Percentiles rank a stretch among this genome's conserved stretches.
These are phyloP conservation scores for Phytophthora nicotianae DNA, from an alignment of 352 stramenopile genomes.

Conservation along the genomic window DNA sequence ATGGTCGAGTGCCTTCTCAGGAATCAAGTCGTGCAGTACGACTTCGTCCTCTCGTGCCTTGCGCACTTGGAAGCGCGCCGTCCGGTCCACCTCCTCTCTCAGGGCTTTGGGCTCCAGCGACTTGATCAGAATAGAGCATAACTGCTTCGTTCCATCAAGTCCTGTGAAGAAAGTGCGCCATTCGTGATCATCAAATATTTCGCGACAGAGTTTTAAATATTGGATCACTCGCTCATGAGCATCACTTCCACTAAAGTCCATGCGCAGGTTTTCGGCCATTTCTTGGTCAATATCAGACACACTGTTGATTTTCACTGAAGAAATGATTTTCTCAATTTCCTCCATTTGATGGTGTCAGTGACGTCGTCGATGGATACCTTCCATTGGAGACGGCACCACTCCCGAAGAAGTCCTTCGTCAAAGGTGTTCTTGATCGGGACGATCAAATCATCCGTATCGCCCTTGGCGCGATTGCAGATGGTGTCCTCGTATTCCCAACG, in stretches of 20 bases:
- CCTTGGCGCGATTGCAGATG: neutral
- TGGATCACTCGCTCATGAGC: conserved; percentile 1
- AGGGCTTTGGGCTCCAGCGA: conserved; percentile 5
- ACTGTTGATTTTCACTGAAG: conserved; percentile 1
- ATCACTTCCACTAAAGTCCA: conserved; percentile 1
- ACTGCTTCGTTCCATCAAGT: neutral
- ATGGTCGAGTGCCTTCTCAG: neutral
- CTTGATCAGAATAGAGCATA: conserved; percentile 1
- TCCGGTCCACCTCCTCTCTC: neutral
- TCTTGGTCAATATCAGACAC: conserved; percentile 3
- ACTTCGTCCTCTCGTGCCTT: conserved; percentile 6
- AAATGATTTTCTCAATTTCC: conserved; percentile 4
- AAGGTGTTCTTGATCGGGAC: conserved; percentile 7
- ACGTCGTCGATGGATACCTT: neutral
- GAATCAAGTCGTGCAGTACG: neutral
- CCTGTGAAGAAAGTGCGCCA: conserved; percentile 1
- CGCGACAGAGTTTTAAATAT: conserved; percentile 5
- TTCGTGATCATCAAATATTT: too few species aligned
- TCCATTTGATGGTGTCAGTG: neutral
- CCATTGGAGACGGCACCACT: conserved; percentile 2
- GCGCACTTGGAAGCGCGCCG: conserved; percentile 4
- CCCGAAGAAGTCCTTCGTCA: neutral
- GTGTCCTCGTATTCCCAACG: conserved; percentile 6
- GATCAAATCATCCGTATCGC: neutral
- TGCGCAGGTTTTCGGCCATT: neutral